These are phyloP conservation scores for Panicum miliaceum DNA, from an alignment of 176 grass and related monocot genomes.

Conservation along the genomic window DNA sequence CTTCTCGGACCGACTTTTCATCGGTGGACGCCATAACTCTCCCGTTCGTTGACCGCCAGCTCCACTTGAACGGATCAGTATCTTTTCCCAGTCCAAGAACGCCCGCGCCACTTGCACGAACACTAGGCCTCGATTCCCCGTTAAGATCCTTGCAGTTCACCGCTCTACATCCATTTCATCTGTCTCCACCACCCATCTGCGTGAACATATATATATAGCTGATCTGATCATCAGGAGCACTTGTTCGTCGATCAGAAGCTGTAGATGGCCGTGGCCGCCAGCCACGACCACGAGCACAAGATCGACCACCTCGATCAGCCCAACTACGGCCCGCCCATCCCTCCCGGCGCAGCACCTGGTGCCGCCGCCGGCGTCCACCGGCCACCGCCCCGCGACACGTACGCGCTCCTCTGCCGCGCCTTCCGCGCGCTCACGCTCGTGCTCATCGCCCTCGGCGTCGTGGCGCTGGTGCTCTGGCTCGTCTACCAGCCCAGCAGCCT, in stretches of 20 bases:
- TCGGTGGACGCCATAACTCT: neutral
- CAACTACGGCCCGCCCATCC: constrained; percentile 36
- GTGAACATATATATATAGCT: too few species aligned
- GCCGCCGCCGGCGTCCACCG: neutral
- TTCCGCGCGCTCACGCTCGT: constrained; percentile 35
- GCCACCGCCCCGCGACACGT: neutral
- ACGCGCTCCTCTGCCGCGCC: constrained; percentile 24
- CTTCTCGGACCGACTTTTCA: neutral
- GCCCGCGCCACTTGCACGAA: neutral
- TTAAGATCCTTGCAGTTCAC: neutral
- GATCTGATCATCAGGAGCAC: neutral
- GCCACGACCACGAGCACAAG: constrained; percentile 50
- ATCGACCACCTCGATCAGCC: constrained; percentile 23
- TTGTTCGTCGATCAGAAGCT: neutral
- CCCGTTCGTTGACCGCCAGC: neutral
- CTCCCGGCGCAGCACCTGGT: neutral
- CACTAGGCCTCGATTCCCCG: neutral
- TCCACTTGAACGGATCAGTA: neutral
- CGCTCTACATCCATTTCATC: neutral
- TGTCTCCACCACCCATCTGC: too few species aligned
- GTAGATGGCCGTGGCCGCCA: constrained; percentile 13
- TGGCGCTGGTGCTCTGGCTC: constrained; percentile 57
- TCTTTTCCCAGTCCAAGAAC: constrained; percentile 15
- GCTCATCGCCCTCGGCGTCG: constrained; percentile 44
- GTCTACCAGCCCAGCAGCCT: constrained; percentile 58